Percentiles rank a stretch among this genome's conserved stretches.
These are phyloP conservation scores for Thraustochytrium striatum DNA, from an alignment of 352 stramenopile species.

Conservation along the genomic window DNA sequence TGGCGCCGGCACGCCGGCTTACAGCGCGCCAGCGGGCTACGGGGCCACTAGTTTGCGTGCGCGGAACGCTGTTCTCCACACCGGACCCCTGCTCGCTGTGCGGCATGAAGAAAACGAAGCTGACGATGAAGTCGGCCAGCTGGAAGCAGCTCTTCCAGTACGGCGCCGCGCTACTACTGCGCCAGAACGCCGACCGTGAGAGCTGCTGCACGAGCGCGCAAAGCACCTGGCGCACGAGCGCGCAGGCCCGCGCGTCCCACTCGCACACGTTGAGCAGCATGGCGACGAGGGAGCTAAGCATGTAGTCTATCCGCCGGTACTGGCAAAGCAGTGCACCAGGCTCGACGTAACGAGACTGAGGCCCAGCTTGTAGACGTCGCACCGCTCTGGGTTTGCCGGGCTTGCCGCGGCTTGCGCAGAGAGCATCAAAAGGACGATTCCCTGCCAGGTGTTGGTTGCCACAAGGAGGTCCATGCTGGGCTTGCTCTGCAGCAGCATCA, in stretches of 20 bases:
- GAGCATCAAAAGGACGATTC: not conserved
- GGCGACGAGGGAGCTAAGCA: not conserved
- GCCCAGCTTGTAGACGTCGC: not conserved
- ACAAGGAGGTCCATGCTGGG: not conserved
- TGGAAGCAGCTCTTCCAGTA: slow-evolving; percentile 17
- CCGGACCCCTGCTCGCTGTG: too few relatives aligned
- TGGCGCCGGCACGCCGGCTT: not conserved
- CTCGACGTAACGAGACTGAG: slow-evolving; percentile 15
- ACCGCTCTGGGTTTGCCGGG: not conserved
- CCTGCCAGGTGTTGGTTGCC: not conserved
- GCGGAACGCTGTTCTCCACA: too few relatives aligned
- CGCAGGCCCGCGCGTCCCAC: not conserved
- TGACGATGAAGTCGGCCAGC: not conserved
- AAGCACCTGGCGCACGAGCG: not conserved
- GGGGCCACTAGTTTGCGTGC: too few relatives aligned
- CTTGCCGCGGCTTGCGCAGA: not conserved
- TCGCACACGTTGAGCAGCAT: not conserved
- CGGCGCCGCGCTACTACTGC: not conserved
- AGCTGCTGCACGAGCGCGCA: not conserved
- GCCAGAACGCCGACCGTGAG: slow-evolving; percentile 14
- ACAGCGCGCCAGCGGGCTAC: not conserved
- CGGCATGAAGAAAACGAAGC: slow-evolving; percentile 26
- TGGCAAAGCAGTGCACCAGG: not conserved
- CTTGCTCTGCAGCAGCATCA: not conserved
- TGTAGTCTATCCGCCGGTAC: not conserved